Evolutionary conservation across 2,329 filamentous ascomycete species (phyloP).

Genomic region (Fusarium chuoi): DNA sequence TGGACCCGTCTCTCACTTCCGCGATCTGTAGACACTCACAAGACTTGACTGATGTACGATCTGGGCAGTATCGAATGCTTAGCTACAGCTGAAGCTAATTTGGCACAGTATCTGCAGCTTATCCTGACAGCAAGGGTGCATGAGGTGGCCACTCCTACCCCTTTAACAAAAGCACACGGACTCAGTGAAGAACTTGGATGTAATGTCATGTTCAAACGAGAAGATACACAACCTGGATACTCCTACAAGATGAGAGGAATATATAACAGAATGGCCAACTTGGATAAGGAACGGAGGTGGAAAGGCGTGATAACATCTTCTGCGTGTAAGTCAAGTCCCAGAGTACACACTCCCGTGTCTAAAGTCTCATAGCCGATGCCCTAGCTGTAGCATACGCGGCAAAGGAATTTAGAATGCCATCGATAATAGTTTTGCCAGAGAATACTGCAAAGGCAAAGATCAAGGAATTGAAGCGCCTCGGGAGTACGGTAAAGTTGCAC

Average conservation of each 20-base stretch:
- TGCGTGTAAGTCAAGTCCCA: neutral
- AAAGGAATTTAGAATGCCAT: neutral
- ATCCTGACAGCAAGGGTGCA: neutral
- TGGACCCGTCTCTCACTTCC: no score
- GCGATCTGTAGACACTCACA: no score
- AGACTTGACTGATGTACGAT: neutral
- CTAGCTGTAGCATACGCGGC: neutral
- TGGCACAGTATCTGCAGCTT: neutral
- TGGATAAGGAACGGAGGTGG: neutral
- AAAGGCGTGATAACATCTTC: neutral
- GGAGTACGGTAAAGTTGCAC: neutral
- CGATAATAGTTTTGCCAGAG: neutral
- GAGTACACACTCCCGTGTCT: neutral
- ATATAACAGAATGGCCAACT: neutral
- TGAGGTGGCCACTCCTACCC: fast-evolving
- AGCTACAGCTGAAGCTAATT: neutral
- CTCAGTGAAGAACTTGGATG: neutral
- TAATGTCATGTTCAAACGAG: neutral
- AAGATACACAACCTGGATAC: neutral
- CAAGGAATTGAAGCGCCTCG: neutral
- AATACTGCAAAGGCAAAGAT: fast-evolving
- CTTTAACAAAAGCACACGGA: neutral
- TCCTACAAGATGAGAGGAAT: neutral
- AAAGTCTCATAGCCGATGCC: neutral
- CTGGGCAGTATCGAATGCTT: fast-evolving